Base-by-base conservation (phyloP, 129 eudicot genomes). In the Mikania micrantha region DNA sequence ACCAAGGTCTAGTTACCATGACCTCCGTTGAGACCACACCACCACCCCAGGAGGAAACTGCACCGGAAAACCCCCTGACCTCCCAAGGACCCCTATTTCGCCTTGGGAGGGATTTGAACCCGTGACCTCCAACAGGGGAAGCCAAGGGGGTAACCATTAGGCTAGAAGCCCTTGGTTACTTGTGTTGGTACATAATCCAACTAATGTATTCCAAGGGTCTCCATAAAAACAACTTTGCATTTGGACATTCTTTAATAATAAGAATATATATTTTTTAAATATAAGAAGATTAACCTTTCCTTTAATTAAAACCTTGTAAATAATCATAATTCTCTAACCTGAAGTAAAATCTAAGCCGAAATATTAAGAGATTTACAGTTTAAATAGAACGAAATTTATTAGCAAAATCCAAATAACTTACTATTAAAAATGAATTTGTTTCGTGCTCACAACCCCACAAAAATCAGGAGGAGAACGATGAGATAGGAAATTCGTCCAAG, bases 351-450 rank as follows among this genome's bases (percentile, higher is more conserved):
- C 70, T 60, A 67, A 52, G 64, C 75, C 60, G 75, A 68, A 60
- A 19, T 34, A 28, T 38, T 64, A 56, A 56, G 60, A 60, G 28
- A 76, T 76, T 48, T 76, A 76, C 75, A 76, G 70, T 67, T 38
- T 36, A 41, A 74, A 76, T 47, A 67, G 65, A 76, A 76, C 60
- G 60, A 60, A 60, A 68, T 76, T 59, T 76, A 68, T n/a, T 75
- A 76, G 38, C 48, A 74, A 24, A 35, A 41, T 41, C 9, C 12
- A 9, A 64, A 64, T 36, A 64, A 64, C 44, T 52, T 28, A 44
- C 72, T 53, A 9, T 22, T 12, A 40, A 17, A 69, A 67, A 45
- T 67, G 10, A 21, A 36, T 57, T 49, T 20, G 11, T 67, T 47
- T 57, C 65, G 53, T 27, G 20, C 10, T 72, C 61, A 47, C 60